These are phyloP conservation scores for Hypomyces rosellus DNA, from an alignment of 2,329 filamentous ascomycete genomes.

Conservation along the genomic window DNA sequence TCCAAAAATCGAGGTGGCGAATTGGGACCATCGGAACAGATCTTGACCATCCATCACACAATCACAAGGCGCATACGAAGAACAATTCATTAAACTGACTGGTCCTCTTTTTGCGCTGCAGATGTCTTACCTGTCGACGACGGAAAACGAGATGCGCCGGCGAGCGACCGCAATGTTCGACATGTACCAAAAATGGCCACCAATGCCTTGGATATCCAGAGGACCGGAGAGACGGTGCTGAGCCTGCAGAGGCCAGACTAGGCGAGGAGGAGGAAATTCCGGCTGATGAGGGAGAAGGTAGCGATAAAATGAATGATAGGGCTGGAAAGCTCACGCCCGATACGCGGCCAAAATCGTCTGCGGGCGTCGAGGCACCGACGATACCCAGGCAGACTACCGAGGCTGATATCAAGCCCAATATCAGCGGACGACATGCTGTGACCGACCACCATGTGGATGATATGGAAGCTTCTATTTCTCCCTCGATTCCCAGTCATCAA, in stretches of 20 bases:
- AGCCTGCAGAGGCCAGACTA: slow-evolving; percentile 17
- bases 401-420: slow-evolving; percentile 2
- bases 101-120: slow-evolving; percentile 22
- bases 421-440: slow-evolving; percentile 12
- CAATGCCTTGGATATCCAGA: slow-evolving; percentile 62
- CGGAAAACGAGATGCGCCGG: slow-evolving; percentile 71
- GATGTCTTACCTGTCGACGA: slow-evolving; percentile 67
- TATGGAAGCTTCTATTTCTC: slow-evolving; percentile 12
- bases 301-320: not conserved
- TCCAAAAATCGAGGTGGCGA: too few relatives aligned
- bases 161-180: slow-evolving; percentile 65
- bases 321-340: not conserved
- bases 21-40: too few relatives aligned
- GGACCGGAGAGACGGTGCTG: slow-evolving; percentile 37
- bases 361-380: not conserved
- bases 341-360: slow-evolving; percentile 1
- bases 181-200: slow-evolving; percentile 66
- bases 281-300: slow-evolving; percentile 5
- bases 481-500: slow-evolving; percentile 9
- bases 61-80: too few relatives aligned
- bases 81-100: not conserved
- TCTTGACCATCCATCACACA: too few relatives aligned
- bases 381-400: not conserved
- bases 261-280: slow-evolving; percentile 12
- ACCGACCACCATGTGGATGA: slow-evolving; percentile 22